A percentile compares a stretch with the other conserved stretches of the same genome.
phyloP scores from a whole-genome alignment of 2,329 filamentous ascomycete species.

The Trichoderma afroharzianum region DNA sequence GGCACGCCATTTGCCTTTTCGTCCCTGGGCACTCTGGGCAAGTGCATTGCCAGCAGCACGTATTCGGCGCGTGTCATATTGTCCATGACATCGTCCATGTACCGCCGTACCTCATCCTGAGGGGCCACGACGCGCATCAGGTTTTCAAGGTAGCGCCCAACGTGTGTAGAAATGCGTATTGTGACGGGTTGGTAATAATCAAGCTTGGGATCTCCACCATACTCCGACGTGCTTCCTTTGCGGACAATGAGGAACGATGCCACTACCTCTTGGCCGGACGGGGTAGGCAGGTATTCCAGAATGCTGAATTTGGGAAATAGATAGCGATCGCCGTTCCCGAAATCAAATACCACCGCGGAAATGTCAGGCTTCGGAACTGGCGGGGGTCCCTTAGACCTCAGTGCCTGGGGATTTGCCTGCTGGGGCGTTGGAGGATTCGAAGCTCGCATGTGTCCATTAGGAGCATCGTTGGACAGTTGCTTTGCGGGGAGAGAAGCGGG shows the following conservation, averaged over 20 bases:
- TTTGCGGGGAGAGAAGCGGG: conserved; percentile 28
- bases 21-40: conserved; percentile 44
- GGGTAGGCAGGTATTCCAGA: conserved; percentile 57
- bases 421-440: conserved; percentile 15
- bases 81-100: conserved; percentile 69
- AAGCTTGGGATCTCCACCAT: conserved; percentile 57
- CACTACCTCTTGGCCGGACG: conserved; percentile 57
- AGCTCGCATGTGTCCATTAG: conserved; percentile 30
- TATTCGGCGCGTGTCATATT: conserved; percentile 67
- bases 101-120: conserved; percentile 58
- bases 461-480: conserved; percentile 31
- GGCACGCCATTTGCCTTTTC: conserved; percentile 26
- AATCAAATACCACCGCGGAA: conserved; percentile 66
- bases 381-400: conserved; percentile 58
- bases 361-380: conserved; percentile 56
- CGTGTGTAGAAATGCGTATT: conserved; percentile 54
- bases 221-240: conserved; percentile 64
- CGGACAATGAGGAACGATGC: conserved; percentile 76
- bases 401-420: conserved; percentile 46
- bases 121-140: conserved; percentile 60
- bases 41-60: conserved; percentile 62
- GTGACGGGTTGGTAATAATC: conserved; percentile 77
- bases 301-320: conserved; percentile 77
- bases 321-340: conserved; percentile 71
- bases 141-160: conserved; percentile 57